Percentiles rank a stretch among this genome's conserved stretches.
phyloP scores from a whole-genome alignment of 345 rosid genomes.

The Moringa oleifera region DNA sequence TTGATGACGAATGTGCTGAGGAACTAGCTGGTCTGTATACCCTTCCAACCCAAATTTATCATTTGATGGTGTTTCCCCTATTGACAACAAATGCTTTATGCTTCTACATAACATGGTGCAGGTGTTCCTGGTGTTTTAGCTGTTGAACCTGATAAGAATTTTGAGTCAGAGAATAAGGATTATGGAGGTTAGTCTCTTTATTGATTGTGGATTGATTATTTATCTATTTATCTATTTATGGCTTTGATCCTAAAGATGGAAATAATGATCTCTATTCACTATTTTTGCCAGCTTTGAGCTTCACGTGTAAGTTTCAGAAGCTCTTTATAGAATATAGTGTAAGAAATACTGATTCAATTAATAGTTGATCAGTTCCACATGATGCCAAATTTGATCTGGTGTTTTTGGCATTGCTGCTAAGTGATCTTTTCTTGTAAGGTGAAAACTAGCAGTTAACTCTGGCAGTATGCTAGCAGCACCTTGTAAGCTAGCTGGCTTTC shows the following conservation, averaged over 20 bases:
- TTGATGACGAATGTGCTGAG: conserved; percentile 61
- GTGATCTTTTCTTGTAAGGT: no score
- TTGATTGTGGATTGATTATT: not conserved
- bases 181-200: conserved; percentile 46
- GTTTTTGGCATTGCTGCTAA: no score
- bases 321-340: not conserved
- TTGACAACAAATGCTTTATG: conserved; percentile 5
- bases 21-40: conserved; percentile 63
- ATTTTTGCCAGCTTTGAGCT: not conserved
- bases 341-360: no score
- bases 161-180: conserved; percentile 59
- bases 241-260: no score
- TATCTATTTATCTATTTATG: not conserved
- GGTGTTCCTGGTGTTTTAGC: conserved; percentile 88
- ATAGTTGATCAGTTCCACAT: not conserved
- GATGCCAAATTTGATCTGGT: no score
- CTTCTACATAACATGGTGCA: conserved; percentile 30
- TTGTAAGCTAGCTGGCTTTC: no score
- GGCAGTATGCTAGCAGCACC: no score
- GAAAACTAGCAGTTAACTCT: no score
- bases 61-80: not conserved
- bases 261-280: not conserved
- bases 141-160: conserved; percentile 64
- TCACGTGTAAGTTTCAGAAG: not conserved
- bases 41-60: conserved; percentile 8